Evolutionary conservation across 257 asterid genomes (phyloP).

Genomic region (Nicotiana sylvestris): DNA sequence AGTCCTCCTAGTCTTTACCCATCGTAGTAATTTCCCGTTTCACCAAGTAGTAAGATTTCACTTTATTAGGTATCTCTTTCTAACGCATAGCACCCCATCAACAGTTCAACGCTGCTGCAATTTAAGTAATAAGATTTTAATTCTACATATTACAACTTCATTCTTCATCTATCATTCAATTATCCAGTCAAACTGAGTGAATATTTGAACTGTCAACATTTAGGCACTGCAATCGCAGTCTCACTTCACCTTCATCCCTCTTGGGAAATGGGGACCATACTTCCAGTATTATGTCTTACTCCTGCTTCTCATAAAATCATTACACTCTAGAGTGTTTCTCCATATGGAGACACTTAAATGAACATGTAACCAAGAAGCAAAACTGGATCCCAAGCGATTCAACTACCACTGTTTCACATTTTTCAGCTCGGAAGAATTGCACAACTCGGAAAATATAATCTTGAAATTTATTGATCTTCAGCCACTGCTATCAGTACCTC

Average conservation of each 20-base stretch:
- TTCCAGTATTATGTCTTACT: background rate
- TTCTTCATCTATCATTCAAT: background rate
- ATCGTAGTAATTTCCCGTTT: background rate
- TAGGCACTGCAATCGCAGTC: background rate
- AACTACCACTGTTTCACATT: background rate
- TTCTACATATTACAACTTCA: background rate
- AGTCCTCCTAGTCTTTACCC: background rate
- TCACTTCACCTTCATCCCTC: background rate
- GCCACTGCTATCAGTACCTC: background rate
- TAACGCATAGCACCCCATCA: background rate
- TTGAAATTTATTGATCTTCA: background rate
- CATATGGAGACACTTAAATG: background rate
- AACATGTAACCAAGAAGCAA: background rate
- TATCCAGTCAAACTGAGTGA: background rate
- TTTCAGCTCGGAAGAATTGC: background rate
- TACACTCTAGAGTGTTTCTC: background rate
- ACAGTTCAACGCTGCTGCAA: background rate
- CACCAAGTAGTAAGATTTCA: background rate
- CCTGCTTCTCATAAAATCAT: background rate
- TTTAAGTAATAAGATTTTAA: background rate
- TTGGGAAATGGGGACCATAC: background rate
- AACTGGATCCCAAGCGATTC: background rate
- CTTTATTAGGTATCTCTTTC: background rate
- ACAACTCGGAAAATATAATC: constrained; percentile 7
- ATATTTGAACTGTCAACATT: background rate